Base-by-base conservation (phyloP, 495 filamentous ascomycete species). In the Lasiosphaeris hirsuta region DNA sequence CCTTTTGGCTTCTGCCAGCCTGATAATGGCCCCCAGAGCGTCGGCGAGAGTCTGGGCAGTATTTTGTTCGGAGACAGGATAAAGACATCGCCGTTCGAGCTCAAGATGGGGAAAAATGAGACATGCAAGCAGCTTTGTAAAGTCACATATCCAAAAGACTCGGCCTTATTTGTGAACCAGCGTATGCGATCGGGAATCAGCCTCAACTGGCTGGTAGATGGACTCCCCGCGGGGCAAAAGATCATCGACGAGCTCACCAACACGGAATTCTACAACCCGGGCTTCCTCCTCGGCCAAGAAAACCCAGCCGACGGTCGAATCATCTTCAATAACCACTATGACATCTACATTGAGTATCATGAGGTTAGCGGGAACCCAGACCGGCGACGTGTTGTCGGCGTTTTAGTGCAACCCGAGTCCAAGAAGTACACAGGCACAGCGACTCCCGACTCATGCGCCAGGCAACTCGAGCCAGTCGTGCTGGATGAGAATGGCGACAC, bases 1-100 rank as follows among this genome's bases (percentile, higher is more conserved):
- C 79, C 80, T 1, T 95, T 98, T 72, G 84, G 85, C 57, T 96
- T 96, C 75, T 98, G 94, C 73, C 75, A 76, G 42, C 94, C 93
- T 1, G 77, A 86, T 59, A 84, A 78, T 45, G 90, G 89, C 14
- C 83, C 89, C 1, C 72, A 88, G 64, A 78, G 86, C 72, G 83
- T 92, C 1, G 84, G 87, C 36, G 92, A 96, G 75, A 96, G 91
- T 36, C 72, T 98, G 54, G 94, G 94, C 5, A 96, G 92, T 73
- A 98, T 98, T 63, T 68, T 98, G 18, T 98, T 98, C 59, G 94
- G 94, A 7, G 94, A 98, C 73, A 87, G 94, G 44, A 98, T 98
- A 69, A 86, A 87, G 69, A 92, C 89, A 1, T 96, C 92, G 8
- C 88, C 93, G 0, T 93, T 94, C 65, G 86, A 96, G 58, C 77